Percentiles rank a stretch among this genome's conserved stretches.
phyloP scores from a whole-genome alignment of 2,329 filamentous ascomycete genomes.

The Fusarium odoratissimum region DNA sequence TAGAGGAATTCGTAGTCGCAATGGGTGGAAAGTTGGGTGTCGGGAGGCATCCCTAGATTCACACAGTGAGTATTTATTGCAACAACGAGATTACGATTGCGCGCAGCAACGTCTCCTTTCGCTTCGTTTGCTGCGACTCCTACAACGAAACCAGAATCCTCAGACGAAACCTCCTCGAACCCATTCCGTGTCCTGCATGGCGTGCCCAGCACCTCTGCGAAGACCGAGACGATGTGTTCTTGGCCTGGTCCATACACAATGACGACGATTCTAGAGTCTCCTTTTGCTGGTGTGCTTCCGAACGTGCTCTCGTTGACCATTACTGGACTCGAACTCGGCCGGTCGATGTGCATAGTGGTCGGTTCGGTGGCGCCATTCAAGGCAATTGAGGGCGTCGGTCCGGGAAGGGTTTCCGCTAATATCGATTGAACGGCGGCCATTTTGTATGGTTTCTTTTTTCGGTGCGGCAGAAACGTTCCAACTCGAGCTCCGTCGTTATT shows the following conservation, averaged over 20 bases:
- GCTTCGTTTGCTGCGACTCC: slow-evolving; percentile 71
- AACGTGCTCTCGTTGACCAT: slow-evolving; percentile 55
- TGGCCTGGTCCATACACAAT: slow-evolving; percentile 79
- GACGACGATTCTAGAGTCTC: slow-evolving; percentile 69
- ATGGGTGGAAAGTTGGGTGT: slow-evolving; percentile 70
- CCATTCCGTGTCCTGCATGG: slow-evolving; percentile 69
- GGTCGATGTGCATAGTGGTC: slow-evolving; percentile 50
- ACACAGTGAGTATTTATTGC: slow-evolving; percentile 83
- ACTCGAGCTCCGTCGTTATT: slow-evolving; percentile 16
- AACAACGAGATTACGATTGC: slow-evolving; percentile 69
- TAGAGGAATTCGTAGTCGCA: slow-evolving; percentile 93
- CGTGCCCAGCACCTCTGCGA: slow-evolving; percentile 84
- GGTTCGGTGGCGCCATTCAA: slow-evolving; percentile 44
- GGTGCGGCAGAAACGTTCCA: not conserved
- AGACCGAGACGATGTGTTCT: slow-evolving; percentile 78
- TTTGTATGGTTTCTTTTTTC: slow-evolving; percentile 5
- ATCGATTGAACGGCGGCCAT: slow-evolving; percentile 57
- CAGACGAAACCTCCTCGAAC: slow-evolving; percentile 64
- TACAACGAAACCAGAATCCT: slow-evolving; percentile 73
- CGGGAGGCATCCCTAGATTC: slow-evolving; percentile 75
- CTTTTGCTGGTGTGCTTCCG: slow-evolving; percentile 60
- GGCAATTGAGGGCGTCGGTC: slow-evolving; percentile 40
- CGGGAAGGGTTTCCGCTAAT: slow-evolving; percentile 49
- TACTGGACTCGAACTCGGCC: slow-evolving; percentile 49
- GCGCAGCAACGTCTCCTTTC: slow-evolving; percentile 66